phyloP scores from a whole-genome alignment of 108 stramenopile species.

The Stephanodiscus triporus region DNA sequence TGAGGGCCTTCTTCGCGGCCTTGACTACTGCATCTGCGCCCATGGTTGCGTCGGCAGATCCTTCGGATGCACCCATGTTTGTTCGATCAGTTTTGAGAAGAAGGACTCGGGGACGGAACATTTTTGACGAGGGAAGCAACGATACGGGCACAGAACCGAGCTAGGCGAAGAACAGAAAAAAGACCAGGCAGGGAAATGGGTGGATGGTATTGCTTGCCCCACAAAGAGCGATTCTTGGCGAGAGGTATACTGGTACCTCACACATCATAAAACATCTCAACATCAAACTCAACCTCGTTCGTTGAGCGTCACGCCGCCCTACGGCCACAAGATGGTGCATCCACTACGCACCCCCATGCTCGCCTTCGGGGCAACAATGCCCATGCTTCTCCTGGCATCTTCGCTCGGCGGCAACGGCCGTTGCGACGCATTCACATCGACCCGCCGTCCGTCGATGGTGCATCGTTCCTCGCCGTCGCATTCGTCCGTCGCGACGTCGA shows the following conservation, averaged over 20 bases:
- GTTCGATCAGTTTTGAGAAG: background rate
- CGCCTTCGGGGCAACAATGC: background rate
- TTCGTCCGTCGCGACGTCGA: background rate
- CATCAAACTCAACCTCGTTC: no score
- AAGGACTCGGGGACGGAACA: no score
- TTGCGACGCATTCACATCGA: background rate
- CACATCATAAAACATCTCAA: no score
- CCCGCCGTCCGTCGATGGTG: background rate
- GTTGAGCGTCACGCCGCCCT: no score
- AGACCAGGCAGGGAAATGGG: no score
- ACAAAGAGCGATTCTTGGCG: no score
- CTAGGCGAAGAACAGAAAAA: no score
- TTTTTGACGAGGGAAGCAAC: no score
- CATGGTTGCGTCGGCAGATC: background rate
- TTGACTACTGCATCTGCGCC: slow-evolving; percentile 49
- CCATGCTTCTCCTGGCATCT: background rate
- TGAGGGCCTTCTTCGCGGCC: slow-evolving; percentile 74
- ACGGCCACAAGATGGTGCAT: background rate
- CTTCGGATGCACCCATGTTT: slow-evolving; percentile 32
- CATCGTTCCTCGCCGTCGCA: background rate
- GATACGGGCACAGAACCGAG: no score
- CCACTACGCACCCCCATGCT: background rate
- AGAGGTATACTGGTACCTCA: no score
- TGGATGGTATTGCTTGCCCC: background rate
- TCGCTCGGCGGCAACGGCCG: background rate